Evolutionary conservation across 306 rosid species (phyloP).

Genomic region (Potentilla sterilis): DNA sequence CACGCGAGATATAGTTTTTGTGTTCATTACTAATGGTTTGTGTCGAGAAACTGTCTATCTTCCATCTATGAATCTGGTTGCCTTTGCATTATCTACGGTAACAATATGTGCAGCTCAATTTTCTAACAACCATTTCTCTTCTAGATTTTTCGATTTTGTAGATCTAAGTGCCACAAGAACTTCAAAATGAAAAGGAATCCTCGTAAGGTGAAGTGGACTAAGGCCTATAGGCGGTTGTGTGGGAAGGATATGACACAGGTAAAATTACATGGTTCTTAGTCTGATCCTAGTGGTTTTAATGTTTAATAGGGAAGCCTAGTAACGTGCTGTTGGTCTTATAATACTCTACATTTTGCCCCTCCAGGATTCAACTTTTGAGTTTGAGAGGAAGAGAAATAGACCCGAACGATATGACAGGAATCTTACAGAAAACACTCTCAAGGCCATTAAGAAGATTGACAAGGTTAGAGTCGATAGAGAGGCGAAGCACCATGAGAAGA

Average conservation of each 20-base stretch:
- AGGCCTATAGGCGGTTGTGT: conserved; percentile 70
- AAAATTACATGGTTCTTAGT: neutral
- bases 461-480: conserved; percentile 59
- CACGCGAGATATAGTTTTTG: neutral
- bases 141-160: conserved; percentile 83
- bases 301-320: neutral
- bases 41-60: neutral
- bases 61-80: neutral
- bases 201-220: conserved; percentile 89
- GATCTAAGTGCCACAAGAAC: conserved; percentile 95
- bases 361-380: conserved; percentile 86
- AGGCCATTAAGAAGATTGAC: conserved; percentile 73
- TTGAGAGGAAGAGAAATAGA: conserved; percentile 88
- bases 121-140: conserved; percentile 7
- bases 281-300: neutral
- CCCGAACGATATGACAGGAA: conserved; percentile 87
- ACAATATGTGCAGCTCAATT: neutral
- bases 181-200: conserved; percentile 98
- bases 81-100: neutral
- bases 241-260: conserved; percentile 98
- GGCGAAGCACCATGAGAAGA: conserved; percentile 41
- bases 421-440: conserved; percentile 44
- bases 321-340: neutral
- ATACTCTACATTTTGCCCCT: conserved; percentile 1
- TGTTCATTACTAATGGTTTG: neutral